phyloP scores from a whole-genome alignment of 2,329 filamentous ascomycete species.

The Aspergillus brasiliensis region DNA sequence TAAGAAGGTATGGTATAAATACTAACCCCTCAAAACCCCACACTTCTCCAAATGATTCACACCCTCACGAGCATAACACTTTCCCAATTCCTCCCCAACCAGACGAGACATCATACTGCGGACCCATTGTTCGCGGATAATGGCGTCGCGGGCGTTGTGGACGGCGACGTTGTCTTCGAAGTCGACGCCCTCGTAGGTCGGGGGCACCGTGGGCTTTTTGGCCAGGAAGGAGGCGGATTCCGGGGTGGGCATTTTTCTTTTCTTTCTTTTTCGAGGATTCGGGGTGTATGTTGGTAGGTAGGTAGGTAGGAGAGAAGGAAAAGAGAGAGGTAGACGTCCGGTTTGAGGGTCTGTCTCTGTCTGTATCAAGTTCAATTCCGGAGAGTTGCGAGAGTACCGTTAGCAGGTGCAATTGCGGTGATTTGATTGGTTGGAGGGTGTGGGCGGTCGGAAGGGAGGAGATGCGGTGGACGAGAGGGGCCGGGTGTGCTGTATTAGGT shows the following conservation, averaged over 20 bases:
- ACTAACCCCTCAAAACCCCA: slow-evolving; percentile 64
- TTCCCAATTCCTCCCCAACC: slow-evolving; percentile 67
- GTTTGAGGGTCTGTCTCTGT: too few species aligned
- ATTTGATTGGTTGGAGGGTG: slow-evolving; percentile 29
- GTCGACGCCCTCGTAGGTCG: slow-evolving; percentile 68
- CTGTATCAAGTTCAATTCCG: slow-evolving; percentile 16
- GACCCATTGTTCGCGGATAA: slow-evolving; percentile 70
- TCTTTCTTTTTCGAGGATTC: slow-evolving; percentile 16
- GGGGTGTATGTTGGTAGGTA: not conserved
- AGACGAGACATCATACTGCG: slow-evolving; percentile 69
- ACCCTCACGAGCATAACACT: slow-evolving; percentile 66
- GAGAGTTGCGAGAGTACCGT: slow-evolving; percentile 6
- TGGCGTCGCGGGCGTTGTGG: slow-evolving; percentile 65
- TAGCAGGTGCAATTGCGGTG: slow-evolving; percentile 24
- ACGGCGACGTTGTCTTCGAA: slow-evolving; percentile 65
- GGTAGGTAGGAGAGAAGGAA: not conserved
- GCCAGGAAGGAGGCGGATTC: slow-evolving; percentile 66
- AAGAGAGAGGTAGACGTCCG: slow-evolving; percentile 10
- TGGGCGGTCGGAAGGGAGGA: slow-evolving; percentile 26
- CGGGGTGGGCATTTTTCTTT: slow-evolving; percentile 60
- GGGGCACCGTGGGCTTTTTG: slow-evolving; percentile 66
- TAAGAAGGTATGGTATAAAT: slow-evolving; percentile 2
- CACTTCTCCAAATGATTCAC: slow-evolving; percentile 71
- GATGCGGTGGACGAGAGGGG: not conserved
- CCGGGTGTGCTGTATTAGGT: not conserved